Evolutionary conservation across 495 filamentous ascomycete genomes (phyloP), one percentile per base, ranked within the genome.

Genomic region (Annulohypoxylon bovei): DNA sequence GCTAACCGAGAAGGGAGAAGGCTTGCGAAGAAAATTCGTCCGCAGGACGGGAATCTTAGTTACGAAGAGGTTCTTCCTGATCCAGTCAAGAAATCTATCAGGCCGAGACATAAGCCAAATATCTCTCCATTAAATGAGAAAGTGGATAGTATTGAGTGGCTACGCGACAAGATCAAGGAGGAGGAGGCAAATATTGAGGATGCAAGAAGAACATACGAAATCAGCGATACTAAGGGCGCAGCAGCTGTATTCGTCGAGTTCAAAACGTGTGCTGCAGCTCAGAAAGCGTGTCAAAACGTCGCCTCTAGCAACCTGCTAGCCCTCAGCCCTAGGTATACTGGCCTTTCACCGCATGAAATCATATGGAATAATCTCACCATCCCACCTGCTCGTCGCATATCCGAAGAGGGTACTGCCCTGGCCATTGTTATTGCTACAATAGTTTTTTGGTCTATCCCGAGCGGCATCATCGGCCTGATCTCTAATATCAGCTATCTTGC

Each of bases 361-460:
- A 90, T 97, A 74, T 97, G 94, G 94, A 81, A 81, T 46, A 93
- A 94, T 70, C 84, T 97, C 40, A 84, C 88, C 18, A 92, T 97
- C 73, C 87, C 86, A 64, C 95, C 93, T 89, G 92, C 90, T 87
- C 90, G 92, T 73, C 86, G 90, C 39, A 82, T 95, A 49, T 82
- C 93, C 54, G 88, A 92, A 52, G 83, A 89, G 61, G 83, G 89
- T 39, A 82, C 84, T 11, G 90, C 91, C 25, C 81, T 90, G 52
- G 84, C 82, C 54, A 85, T 90, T 73, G 86, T 97, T 22, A 75
- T 83, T 9, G 89, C 84, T 6, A 82, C 92, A 72, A 89, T 97
- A 76, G 84, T 97, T 69, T 96, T 97, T 83, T 97, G 93, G 92
- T 92, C 92, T 0, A 92, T 97, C 67, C 94, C 94, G 4, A 90